Evolutionary conservation across 2,329 filamentous ascomycete species (phyloP).

Genomic region (Penicillium verrucosum): DNA sequence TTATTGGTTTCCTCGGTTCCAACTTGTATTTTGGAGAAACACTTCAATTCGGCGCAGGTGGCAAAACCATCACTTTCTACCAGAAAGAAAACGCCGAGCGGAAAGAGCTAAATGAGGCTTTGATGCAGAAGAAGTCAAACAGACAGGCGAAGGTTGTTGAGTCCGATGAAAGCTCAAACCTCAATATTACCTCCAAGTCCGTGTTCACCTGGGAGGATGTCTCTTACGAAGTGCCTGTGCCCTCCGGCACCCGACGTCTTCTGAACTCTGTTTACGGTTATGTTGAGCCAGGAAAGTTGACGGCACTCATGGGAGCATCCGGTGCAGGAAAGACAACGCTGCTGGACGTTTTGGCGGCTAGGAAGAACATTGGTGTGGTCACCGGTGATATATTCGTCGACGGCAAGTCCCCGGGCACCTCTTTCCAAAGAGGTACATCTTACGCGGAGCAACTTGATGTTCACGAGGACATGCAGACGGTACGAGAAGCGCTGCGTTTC

Average conservation of each 20-base stretch:
- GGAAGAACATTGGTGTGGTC: slow-evolving; percentile 65
- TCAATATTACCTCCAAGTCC: slow-evolving; percentile 54
- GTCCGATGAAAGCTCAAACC: slow-evolving; percentile 42
- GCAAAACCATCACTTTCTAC: slow-evolving; percentile 43
- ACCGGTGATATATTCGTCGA: slow-evolving; percentile 62
- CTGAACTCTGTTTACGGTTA: slow-evolving; percentile 49
- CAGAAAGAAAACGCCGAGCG: slow-evolving; percentile 40
- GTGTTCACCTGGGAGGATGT: slow-evolving; percentile 55
- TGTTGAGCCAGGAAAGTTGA: slow-evolving; percentile 50
- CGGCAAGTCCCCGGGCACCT: slow-evolving; percentile 54
- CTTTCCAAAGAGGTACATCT: slow-evolving; percentile 62
- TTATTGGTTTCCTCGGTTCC: slow-evolving; percentile 34
- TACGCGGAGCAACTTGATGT: slow-evolving; percentile 66
- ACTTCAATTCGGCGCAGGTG: slow-evolving; percentile 40
- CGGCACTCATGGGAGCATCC: slow-evolving; percentile 52
- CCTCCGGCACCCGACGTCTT: slow-evolving; percentile 45
- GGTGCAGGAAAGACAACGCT: slow-evolving; percentile 84
- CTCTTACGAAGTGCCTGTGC: slow-evolving; percentile 50
- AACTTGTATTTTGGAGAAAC: slow-evolving; percentile 42
- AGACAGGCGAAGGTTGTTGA: slow-evolving; percentile 34
- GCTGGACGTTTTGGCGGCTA: slow-evolving; percentile 68
- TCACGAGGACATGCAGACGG: slow-evolving; percentile 60
- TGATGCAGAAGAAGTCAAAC: slow-evolving; percentile 41
- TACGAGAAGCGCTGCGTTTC: slow-evolving; percentile 65
- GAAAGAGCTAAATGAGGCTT: slow-evolving; percentile 35